phyloP scores from a whole-genome alignment of 495 filamentous ascomycete species.

The Penicillium soppii region DNA sequence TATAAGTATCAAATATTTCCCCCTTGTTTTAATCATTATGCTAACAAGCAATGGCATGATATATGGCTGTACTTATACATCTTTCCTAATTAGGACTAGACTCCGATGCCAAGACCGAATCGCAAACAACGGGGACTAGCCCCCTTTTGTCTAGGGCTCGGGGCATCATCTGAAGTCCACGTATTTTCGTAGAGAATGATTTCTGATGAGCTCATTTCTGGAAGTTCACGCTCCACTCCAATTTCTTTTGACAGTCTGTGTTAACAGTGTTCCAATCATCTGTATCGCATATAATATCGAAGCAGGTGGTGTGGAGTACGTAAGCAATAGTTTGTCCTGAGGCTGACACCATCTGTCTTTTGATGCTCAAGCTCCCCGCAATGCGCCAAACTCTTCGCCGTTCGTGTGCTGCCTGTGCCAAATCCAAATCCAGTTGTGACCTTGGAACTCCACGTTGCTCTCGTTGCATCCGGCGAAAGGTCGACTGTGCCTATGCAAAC shows the following conservation, averaged over 20 bases:
- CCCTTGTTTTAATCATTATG: too few species aligned
- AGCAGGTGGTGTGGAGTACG: neutral
- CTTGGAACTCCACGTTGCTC: conserved; percentile 48
- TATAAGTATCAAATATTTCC: too few species aligned
- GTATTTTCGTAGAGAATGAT: neutral
- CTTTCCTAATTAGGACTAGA: conserved; percentile 23
- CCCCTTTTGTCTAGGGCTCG: conserved; percentile 7
- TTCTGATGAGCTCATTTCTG: neutral
- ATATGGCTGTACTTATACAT: neutral
- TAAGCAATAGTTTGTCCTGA: neutral
- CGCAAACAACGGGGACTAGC: conserved; percentile 30
- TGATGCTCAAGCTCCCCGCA: conserved; percentile 2
- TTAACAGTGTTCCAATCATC: neutral
- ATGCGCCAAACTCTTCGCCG: conserved; percentile 51
- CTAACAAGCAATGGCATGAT: neutral
- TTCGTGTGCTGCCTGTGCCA: conserved; percentile 50
- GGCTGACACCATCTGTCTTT: neutral
- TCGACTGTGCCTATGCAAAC: conserved; percentile 48
- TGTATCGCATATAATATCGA: neutral
- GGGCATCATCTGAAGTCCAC: neutral
- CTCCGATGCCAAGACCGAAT: conserved; percentile 14
- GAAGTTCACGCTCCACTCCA: too few species aligned
- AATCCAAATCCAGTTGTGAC: conserved; percentile 50
- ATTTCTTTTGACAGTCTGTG: neutral
- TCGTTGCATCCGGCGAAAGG: conserved; percentile 45